Percentiles rank a stretch among this genome's conserved stretches.
Evolutionary conservation across 2,329 filamentous ascomycete species (phyloP).

Genomic region (Fusarium mundagurra): DNA sequence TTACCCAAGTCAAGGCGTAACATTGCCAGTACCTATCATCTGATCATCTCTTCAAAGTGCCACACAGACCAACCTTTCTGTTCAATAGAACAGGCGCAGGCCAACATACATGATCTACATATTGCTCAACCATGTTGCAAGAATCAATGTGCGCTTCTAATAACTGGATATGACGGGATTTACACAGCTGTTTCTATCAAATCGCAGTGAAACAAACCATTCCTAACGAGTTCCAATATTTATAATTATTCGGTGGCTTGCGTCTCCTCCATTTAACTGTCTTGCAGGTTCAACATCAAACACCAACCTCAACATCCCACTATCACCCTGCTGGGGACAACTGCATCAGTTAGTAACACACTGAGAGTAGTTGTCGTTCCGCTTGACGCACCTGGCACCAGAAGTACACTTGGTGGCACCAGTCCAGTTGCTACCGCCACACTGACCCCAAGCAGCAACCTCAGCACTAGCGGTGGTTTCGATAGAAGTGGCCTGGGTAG

Average conservation of each 20-base stretch:
- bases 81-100: too few species aligned
- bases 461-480: not conserved
- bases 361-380: not conserved
- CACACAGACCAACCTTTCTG: fast-evolving
- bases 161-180: fast-evolving
- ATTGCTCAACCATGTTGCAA: fast-evolving
- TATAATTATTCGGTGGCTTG: fast-evolving
- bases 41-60: fast-evolving
- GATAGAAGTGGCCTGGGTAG: not conserved
- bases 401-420: conserved; percentile 31
- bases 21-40: fast-evolving
- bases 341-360: not conserved
- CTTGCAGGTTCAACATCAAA: not conserved
- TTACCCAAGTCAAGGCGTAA: not conserved
- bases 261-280: fast-evolving
- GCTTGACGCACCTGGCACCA: not conserved
- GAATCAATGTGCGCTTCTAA: not conserved
- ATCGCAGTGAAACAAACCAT: fast-evolving
- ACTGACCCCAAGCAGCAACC: conserved; percentile 22
- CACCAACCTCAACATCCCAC: not conserved
- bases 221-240: fast-evolving
- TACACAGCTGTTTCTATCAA: not conserved
- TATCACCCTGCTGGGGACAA: too few species aligned
- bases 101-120: fast-evolving
- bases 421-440: conserved; percentile 36